phyloP scores from a whole-genome alignment of 2,329 filamentous ascomycete genomes.

The Fusarium nygamai region DNA sequence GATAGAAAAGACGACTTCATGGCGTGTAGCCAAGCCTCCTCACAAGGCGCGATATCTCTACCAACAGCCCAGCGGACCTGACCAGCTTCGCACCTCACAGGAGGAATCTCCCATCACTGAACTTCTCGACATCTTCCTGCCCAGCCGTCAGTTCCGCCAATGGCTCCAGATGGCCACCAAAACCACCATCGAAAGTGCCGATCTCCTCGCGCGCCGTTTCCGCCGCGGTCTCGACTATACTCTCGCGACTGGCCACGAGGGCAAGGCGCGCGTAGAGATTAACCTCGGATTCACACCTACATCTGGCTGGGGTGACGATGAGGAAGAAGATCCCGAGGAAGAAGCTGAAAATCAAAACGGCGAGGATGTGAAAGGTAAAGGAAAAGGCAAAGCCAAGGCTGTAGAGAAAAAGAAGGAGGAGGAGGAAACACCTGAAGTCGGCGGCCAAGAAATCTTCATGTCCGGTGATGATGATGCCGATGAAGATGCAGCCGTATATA shows the following conservation, averaged over 20 bases:
- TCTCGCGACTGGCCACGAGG: constrained; percentile 84
- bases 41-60: constrained; percentile 97
- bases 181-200: constrained; percentile 75
- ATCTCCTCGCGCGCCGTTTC: constrained; percentile 87
- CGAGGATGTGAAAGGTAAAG: constrained; percentile 46
- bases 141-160: constrained; percentile 85
- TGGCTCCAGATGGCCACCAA: constrained; percentile 89
- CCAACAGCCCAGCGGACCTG: constrained; percentile 64
- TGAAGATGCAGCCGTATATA: constrained; percentile 89
- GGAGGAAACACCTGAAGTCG: constrained; percentile 64
- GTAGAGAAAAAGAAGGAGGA: constrained; percentile 1
- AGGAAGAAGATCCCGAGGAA: constrained; percentile 54
- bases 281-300: constrained; percentile 89
- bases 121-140: constrained; percentile 82
- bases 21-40: constrained; percentile 85
- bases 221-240: constrained; percentile 90
- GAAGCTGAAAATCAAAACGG: constrained; percentile 47
- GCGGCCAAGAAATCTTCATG: constrained; percentile 93
- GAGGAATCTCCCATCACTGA: constrained; percentile 74
- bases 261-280: constrained; percentile 83
- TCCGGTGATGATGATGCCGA: constrained; percentile 79
- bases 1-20: constrained; percentile 68
- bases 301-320: constrained; percentile 82
- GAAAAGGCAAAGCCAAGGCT: constrained; percentile 42
- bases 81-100: constrained; percentile 49